Conservation (phyloP, 306 rosid genomes). For the Lotus japonicus region DNA sequence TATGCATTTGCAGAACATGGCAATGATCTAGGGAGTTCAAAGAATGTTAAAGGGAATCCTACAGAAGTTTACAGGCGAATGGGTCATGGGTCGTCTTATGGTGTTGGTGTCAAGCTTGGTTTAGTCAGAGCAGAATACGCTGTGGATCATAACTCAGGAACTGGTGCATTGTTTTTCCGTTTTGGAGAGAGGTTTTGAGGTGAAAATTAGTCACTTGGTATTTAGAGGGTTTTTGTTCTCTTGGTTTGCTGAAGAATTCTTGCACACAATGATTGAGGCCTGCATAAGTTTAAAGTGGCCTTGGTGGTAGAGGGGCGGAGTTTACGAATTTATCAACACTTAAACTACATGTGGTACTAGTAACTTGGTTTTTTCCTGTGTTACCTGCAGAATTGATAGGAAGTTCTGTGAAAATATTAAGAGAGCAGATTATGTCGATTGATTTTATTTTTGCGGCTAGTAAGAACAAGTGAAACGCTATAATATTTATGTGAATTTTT, state of each 20-base stretch:
- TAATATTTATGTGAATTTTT: background rate
- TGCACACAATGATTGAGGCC: constrained; percentile 16
- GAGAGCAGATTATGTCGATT: background rate
- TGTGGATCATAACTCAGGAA: constrained; percentile 85
- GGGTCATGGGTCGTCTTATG: constrained; percentile 91
- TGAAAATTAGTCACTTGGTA: constrained; percentile 8
- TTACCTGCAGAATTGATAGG: background rate
- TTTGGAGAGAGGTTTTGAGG: constrained; percentile 91
- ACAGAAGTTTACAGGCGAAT: constrained; percentile 85
- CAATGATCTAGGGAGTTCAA: constrained; percentile 88
- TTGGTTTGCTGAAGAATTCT: constrained; percentile 27
- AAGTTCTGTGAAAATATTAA: background rate
- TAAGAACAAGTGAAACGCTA: background rate
- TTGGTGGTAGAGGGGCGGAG: background rate
- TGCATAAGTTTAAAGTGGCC: too few species aligned
- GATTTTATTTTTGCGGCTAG: constrained; percentile 8
- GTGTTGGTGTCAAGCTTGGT: constrained; percentile 82
- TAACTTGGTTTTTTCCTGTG: background rate
- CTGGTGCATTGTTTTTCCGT: constrained; percentile 89
- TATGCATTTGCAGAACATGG: constrained; percentile 94
- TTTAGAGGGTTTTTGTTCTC: constrained; percentile 5
- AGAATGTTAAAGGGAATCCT: constrained; percentile 87
- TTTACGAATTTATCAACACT: constrained; percentile 7
- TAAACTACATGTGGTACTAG: constrained; percentile 18
- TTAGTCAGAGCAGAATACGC: constrained; percentile 90